Percentiles rank a stretch among this genome's conserved stretches.
phyloP scores from a whole-genome alignment of 805 yeast species.

The Wickerhamomyces xylosicus region DNA sequence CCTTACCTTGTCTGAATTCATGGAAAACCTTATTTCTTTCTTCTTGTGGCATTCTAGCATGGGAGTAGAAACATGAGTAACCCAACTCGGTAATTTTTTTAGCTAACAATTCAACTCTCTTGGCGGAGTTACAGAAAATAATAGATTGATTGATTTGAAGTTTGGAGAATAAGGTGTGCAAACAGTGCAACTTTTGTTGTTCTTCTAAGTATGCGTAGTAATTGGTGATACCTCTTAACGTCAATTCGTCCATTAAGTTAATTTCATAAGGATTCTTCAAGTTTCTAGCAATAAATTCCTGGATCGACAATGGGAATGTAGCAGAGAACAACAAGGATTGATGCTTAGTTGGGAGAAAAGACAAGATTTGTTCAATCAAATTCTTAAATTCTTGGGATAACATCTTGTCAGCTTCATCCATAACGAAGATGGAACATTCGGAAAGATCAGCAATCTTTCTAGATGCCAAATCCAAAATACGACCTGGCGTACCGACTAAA shows the following conservation, averaged over 20 bases:
- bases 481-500: conserved; percentile 95
- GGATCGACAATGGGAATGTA: conserved; percentile 91
- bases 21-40: conserved; percentile 98
- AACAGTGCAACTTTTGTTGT: conserved; percentile 89
- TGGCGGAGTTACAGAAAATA: conserved; percentile 94
- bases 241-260: conserved; percentile 94
- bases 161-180: conserved; percentile 89
- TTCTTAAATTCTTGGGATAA: conserved; percentile 81
- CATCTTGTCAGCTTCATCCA: conserved; percentile 99
- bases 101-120: conserved; percentile 90
- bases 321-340: conserved; percentile 90
- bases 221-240: conserved; percentile 92
- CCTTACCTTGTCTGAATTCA: conserved; percentile 96
- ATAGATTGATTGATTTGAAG: conserved; percentile 94
- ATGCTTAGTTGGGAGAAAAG: conserved; percentile 65
- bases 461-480: conserved; percentile 88
- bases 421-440: conserved; percentile 78
- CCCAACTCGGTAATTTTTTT: conserved; percentile 94
- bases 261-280: conserved; percentile 89
- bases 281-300: conserved; percentile 85
- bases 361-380: conserved; percentile 77
- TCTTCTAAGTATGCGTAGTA: conserved; percentile 98
- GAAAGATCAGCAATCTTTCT: conserved; percentile 81
- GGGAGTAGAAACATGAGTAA: conserved; percentile 92
- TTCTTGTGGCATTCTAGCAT: conserved; percentile 94